phyloP scores from a whole-genome alignment of 805 yeast species.

The Tetrapisispora phaffii region DNA sequence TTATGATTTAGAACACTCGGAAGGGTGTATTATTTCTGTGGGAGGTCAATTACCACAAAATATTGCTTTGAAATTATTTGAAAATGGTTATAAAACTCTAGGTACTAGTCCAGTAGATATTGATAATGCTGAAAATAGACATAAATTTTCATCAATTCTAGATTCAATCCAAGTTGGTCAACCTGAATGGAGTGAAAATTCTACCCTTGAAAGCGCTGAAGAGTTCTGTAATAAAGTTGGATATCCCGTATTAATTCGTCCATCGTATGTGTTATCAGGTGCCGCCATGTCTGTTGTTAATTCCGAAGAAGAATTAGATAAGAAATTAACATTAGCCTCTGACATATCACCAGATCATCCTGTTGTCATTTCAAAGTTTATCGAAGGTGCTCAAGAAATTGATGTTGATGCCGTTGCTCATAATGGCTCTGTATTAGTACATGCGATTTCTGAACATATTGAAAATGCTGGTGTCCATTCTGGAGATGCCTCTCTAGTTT shows the following conservation, averaged over 20 bases:
- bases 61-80: conserved; percentile 78
- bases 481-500: conserved; percentile 92
- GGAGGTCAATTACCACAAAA: conserved; percentile 98
- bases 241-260: conserved; percentile 94
- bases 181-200: conserved; percentile 95
- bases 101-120: conserved; percentile 94
- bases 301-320: conserved; percentile 66
- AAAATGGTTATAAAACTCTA: conserved; percentile 73
- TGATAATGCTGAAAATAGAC: conserved; percentile 97
- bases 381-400: conserved; percentile 92
- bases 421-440: conserved; percentile 80
- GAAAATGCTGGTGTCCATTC: conserved; percentile 98
- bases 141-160: conserved; percentile 88
- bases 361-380: conserved; percentile 92
- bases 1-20: conserved; percentile 81
- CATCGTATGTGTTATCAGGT: conserved; percentile 93
- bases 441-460: conserved; percentile 94
- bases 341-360: conserved; percentile 94
- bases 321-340: conserved; percentile 78
- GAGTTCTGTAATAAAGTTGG: conserved; percentile 76
- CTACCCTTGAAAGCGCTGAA: conserved; percentile 78
- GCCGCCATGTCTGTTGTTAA: conserved; percentile 96
- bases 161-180: conserved; percentile 92
- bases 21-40: conserved; percentile 89
- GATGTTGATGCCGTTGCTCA: conserved; percentile 95